These are phyloP conservation scores for Andrographis paniculata DNA, from an alignment of 305 asterid genomes.

Conservation along the genomic window DNA sequence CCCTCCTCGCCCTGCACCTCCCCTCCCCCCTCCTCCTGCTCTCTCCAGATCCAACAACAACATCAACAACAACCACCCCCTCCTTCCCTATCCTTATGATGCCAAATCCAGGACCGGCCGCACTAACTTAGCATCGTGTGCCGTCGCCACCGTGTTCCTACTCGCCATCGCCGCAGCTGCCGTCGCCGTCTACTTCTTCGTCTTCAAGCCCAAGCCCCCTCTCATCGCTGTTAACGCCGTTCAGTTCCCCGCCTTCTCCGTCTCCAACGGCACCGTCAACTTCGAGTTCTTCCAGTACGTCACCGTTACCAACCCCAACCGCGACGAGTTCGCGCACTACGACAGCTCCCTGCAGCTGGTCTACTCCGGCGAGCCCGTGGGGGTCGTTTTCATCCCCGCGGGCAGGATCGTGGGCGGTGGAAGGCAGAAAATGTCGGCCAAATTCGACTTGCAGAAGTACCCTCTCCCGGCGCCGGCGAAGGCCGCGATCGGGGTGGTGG, in stretches of 20 bases:
- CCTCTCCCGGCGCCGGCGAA: constrained; percentile 45
- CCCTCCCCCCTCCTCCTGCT: constrained; percentile 27
- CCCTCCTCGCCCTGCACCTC: constrained; percentile 24
- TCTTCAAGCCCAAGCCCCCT: constrained; percentile 83
- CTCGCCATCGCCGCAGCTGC: constrained; percentile 50
- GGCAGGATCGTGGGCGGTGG: constrained; percentile 77
- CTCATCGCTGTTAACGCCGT: constrained; percentile 78
- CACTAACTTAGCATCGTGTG: constrained; percentile 75
- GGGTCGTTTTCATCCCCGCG: constrained; percentile 78
- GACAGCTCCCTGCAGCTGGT: constrained; percentile 89
- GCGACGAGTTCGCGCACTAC: constrained; percentile 88
- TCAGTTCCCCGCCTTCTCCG: constrained; percentile 77
- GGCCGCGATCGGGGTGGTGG: constrained; percentile 22
- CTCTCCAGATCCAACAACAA: constrained; percentile 41
- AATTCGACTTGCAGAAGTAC: constrained; percentile 60
- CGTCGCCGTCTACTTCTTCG: constrained; percentile 57
- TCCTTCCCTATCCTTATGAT: constrained; percentile 16
- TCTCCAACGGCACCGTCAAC: constrained; percentile 70
- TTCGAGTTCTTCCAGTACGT: constrained; percentile 85
- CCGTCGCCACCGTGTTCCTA: constrained; percentile 68
- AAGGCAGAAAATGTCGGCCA: constrained; percentile 83
- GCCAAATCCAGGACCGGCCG: constrained; percentile 40
- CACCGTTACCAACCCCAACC: constrained; percentile 85
- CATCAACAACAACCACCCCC: constrained; percentile 9
- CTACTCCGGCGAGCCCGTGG: constrained; percentile 74